Percentiles rank a stretch among this genome's conserved stretches.
phyloP scores from a whole-genome alignment of 495 filamentous ascomycete genomes.

The Rostrohypoxylon terebratum region DNA sequence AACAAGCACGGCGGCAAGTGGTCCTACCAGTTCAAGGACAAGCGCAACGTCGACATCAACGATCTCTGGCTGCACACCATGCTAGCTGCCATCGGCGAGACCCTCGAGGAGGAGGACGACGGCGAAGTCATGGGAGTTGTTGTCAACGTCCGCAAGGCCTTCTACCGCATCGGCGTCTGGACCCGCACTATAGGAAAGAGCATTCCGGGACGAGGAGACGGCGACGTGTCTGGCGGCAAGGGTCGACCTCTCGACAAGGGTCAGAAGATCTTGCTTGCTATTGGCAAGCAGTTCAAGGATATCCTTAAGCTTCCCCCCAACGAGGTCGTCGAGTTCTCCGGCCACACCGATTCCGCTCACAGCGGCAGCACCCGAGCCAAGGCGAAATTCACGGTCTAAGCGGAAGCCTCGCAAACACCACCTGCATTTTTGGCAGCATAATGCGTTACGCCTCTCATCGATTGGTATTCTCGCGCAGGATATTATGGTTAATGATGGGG shows the following conservation, averaged over 20 bases:
- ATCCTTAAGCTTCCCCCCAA: conserved; percentile 78
- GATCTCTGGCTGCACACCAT: conserved; percentile 97
- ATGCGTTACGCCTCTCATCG: conserved; percentile 9
- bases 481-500: conserved; percentile 8
- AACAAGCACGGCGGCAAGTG: conserved; percentile 99
- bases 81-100: conserved; percentile 96
- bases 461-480: conserved; percentile 4
- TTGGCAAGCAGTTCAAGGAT: conserved; percentile 91
- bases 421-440: conserved; percentile 3
- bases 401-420: background rate
- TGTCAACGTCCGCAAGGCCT: conserved; percentile 97
- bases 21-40: conserved; percentile 97
- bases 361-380: conserved; percentile 93
- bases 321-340: conserved; percentile 92
- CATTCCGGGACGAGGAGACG: conserved; percentile 78
- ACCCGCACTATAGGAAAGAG: conserved; percentile 89
- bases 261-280: conserved; percentile 81
- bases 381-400: conserved; percentile 88
- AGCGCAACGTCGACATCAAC: conserved; percentile 89
- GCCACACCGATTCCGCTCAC: conserved; percentile 93
- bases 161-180: conserved; percentile 95
- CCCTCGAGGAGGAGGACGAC: conserved; percentile 92
- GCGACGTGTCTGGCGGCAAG: conserved; percentile 73
- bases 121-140: conserved; percentile 99
- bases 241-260: conserved; percentile 80